Evolutionary conservation across 768 basidiomycete genomes (phyloP).

Genomic region (Lepiota subincarnata): DNA sequence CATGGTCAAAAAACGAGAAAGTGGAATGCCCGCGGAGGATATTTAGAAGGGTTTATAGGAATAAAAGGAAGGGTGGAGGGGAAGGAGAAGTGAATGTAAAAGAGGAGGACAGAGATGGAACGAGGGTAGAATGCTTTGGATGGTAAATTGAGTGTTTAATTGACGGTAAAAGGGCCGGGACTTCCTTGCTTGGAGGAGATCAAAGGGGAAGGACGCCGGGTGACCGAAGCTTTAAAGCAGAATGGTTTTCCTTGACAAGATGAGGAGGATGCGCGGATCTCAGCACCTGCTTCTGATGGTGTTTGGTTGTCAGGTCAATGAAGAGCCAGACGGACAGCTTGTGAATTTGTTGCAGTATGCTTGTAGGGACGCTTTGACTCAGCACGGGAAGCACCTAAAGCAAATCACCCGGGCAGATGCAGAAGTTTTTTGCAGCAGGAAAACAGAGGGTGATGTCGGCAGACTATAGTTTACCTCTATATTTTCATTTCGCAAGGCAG

Average conservation of each 20-base stretch:
- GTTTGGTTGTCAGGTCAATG: conserved; percentile 33
- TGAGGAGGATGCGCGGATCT: conserved; percentile 39
- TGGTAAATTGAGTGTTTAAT: conserved; percentile 39
- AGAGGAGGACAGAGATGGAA: conserved; percentile 26
- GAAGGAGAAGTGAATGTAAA: conserved; percentile 15
- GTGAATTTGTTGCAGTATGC: conserved; percentile 21
- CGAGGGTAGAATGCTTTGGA: conserved; percentile 28
- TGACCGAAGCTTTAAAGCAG: conserved; percentile 23
- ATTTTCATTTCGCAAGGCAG: neutral
- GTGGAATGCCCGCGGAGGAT: conserved; percentile 32
- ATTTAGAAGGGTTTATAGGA: conserved; percentile 29
- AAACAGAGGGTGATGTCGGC: neutral
- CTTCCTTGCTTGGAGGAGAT: conserved; percentile 25
- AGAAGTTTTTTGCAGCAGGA: too few species aligned
- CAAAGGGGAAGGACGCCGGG: conserved; percentile 27
- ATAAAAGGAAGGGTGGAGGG: conserved; percentile 19
- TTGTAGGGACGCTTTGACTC: conserved; percentile 1
- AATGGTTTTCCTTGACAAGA: conserved; percentile 20
- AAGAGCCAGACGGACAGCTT: conserved; percentile 28
- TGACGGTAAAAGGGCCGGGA: conserved; percentile 38
- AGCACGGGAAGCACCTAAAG: conserved; percentile 8
- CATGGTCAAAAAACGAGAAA: conserved; percentile 28
- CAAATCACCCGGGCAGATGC: neutral
- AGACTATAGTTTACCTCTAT: neutral
- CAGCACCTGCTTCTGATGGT: conserved; percentile 34